Evolutionary conservation across 1,139 yeast genomes (phyloP), one percentile per base, ranked within the genome.

Genomic region (Nakaseomyces glabratus): DNA sequence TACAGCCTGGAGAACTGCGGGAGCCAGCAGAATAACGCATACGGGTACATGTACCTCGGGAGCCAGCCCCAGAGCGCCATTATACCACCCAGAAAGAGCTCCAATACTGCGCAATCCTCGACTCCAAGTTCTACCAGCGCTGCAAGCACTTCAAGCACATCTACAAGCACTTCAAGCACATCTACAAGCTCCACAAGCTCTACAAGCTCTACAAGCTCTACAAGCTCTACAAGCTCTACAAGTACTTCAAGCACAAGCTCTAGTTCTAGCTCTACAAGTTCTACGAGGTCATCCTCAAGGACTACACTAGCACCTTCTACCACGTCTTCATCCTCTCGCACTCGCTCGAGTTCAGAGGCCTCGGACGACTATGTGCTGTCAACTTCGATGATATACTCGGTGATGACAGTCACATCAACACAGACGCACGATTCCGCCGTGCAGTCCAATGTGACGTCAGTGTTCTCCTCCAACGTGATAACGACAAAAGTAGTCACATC

Each of bases 361-460:
- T 38, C 24, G 37, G 10, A 18, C 31, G 4, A n/a, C 19, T 4
- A 6, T 11, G 22, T 42, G 7, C 29, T 15, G 19, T 24, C 30
- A 4, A 52, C 58, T 1, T 53, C 60, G 1, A 35, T 54, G 13
- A 38, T 54, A 3, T 48, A 46, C 33, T 57, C 60, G 2, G 38
- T 54, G 9, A 46, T 35, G 36, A 57, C 59, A 2, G 49, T 55
- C 19, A 55, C 60, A 2, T 55, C 52, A 0, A 39, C 48, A 3
- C 49, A 51, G 6, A 40, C n/a, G n/a, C 30, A 26, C 15, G 18
- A 18, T n/a, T 26, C 30, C 5, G 17, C 46, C 10, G 19, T 31
- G 12, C 34, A 31, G 18, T 26, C 33, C 11, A 37, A 29, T 24
- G 31, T 30, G n/a, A 28, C 35, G 9, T 24, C 38, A 28, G 35